Percentiles rank a stretch among this genome's conserved stretches.
Conservation (phyloP, 257 asterid genomes). For the Lycium barbarum region DNA sequence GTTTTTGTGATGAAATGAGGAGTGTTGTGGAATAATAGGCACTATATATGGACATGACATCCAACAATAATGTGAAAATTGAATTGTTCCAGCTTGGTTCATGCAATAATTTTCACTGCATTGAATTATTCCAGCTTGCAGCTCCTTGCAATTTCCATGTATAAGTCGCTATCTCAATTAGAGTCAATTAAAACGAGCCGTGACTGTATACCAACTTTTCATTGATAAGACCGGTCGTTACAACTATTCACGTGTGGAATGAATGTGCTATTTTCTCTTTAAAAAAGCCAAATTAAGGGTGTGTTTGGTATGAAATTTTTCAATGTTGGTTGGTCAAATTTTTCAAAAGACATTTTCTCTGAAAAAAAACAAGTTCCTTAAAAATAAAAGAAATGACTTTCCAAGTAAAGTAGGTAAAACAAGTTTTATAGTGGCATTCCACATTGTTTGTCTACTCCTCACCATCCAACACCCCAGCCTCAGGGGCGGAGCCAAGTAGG, state of each 20-base stretch:
- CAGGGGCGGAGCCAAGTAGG: too few species aligned
- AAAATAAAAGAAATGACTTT: too few species aligned
- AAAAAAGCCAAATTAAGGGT: not conserved
- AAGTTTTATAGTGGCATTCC: too few species aligned
- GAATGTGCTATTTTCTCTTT: not conserved
- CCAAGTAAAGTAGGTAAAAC: too few species aligned
- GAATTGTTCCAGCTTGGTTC: conserved; percentile 12
- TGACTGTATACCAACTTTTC: not conserved
- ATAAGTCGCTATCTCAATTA: not conserved
- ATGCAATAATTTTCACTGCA: not conserved
- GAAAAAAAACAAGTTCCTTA: too few species aligned
- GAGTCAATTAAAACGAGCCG: conserved; percentile 19
- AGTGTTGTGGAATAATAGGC: not conserved
- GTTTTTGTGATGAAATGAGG: not conserved
- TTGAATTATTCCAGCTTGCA: conserved; percentile 3
- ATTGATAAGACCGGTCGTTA: not conserved
- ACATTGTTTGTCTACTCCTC: too few species aligned
- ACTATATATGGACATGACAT: not conserved
- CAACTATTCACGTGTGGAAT: not conserved
- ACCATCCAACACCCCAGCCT: too few species aligned
- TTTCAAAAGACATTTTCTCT: too few species aligned
- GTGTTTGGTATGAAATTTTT: too few species aligned
- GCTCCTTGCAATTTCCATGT: not conserved
- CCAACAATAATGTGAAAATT: not conserved
- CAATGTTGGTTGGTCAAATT: too few species aligned